phyloP scores from a whole-genome alignment of 352 stramenopile genomes.

The Thalassiosira mediterranea region DNA sequence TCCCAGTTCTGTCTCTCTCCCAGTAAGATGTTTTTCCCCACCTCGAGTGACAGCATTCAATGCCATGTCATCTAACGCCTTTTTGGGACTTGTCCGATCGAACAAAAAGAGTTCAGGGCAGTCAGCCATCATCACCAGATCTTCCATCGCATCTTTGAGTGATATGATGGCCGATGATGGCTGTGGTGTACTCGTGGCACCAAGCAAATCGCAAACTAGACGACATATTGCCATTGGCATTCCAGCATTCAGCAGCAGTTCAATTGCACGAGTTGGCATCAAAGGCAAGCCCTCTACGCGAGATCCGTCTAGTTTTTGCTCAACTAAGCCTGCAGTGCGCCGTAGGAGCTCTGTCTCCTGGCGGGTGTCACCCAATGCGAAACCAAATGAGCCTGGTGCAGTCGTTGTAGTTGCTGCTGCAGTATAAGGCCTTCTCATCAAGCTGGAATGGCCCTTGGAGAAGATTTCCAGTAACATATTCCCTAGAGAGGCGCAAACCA shows the following conservation, averaged over 20 bases:
- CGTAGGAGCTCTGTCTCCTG: background rate
- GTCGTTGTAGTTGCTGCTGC: background rate
- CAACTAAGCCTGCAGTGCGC: too few species aligned
- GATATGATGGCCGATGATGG: constrained; percentile 9
- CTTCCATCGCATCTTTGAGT: constrained; percentile 3
- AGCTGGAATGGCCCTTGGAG: background rate
- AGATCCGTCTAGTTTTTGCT: too few species aligned
- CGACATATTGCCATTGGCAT: constrained; percentile 10
- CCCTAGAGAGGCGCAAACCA: too few species aligned
- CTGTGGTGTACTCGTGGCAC: background rate
- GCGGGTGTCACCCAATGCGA: background rate
- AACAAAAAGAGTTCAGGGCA: constrained; percentile 16
- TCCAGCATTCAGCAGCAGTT: background rate
- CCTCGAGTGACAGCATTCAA: constrained; percentile 10
- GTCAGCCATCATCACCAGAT: constrained; percentile 10
- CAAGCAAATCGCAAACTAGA: constrained; percentile 16
- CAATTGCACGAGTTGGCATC: too few species aligned
- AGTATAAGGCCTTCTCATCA: background rate
- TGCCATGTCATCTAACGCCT: constrained; percentile 13
- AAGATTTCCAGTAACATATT: background rate
- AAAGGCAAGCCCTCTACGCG: too few species aligned
- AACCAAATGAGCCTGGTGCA: background rate
- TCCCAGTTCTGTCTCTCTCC: constrained; percentile 23
- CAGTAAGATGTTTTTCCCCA: constrained; percentile 9
- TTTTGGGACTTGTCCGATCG: constrained; percentile 17